Percentiles rank a stretch among this genome's conserved stretches.
Conservation (phyloP, 2,329 filamentous ascomycete genomes). For the Colletotrichum orchidophilum region DNA sequence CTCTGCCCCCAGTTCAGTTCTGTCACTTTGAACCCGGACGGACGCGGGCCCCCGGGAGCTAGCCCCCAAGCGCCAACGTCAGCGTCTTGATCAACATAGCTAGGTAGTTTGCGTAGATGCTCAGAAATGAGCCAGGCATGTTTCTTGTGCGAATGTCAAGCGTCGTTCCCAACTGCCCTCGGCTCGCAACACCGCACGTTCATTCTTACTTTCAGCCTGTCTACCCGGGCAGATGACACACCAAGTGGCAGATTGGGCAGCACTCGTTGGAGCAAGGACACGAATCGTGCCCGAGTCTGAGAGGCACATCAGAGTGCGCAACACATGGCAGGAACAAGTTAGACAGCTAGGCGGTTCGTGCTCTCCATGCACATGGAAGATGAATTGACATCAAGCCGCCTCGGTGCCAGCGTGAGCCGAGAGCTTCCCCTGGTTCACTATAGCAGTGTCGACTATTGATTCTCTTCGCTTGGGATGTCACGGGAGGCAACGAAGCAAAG, state of each 20-base stretch:
- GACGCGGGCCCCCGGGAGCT: conserved; percentile 4
- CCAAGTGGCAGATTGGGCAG: background rate
- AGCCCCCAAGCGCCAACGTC: background rate
- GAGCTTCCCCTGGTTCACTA: background rate
- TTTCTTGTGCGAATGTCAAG: background rate
- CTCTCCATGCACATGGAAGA: conserved; percentile 16
- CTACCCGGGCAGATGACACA: background rate
- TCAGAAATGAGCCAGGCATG: background rate
- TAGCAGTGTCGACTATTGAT: background rate
- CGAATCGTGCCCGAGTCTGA: conserved; percentile 13
- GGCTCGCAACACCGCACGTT: background rate
- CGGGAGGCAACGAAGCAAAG: background rate
- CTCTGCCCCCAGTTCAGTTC: background rate
- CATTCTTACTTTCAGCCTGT: background rate
- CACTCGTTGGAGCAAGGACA: background rate
- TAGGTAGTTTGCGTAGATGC: background rate
- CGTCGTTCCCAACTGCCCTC: background rate
- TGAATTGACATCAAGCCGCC: conserved; percentile 14
- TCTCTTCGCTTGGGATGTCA: background rate
- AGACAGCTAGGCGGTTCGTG: conserved; percentile 2
- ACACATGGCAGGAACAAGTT: conserved; percentile 1
- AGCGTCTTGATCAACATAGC: background rate
- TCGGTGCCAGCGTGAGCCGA: background rate
- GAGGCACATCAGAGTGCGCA: background rate
- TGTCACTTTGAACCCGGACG: background rate